Evolutionary conservation across 192 early-diverging fungal species (phyloP).

Genomic region (Coemansia sp.): DNA sequence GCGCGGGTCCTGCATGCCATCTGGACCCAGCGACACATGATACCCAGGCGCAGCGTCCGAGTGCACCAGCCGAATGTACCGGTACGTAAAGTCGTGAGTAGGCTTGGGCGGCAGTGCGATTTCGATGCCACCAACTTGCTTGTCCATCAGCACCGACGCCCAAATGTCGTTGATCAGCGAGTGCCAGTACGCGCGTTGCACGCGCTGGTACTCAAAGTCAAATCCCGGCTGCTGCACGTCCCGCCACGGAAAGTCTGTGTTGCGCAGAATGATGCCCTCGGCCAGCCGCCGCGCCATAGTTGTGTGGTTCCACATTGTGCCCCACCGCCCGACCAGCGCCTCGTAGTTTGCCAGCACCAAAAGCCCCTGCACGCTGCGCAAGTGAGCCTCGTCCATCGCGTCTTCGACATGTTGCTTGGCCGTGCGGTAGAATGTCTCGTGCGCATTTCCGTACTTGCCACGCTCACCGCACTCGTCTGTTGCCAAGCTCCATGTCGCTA

Average conservation of each 20-base stretch:
- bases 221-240: conserved; percentile 39
- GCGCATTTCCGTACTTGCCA: conserved; percentile 29
- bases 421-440: conserved; percentile 43
- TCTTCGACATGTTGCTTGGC: conserved; percentile 52
- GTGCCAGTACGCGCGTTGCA: conserved; percentile 55
- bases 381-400: conserved; percentile 51
- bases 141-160: conserved; percentile 52
- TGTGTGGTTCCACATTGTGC: conserved; percentile 56
- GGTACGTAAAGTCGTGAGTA: conserved; percentile 47
- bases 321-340: conserved; percentile 52
- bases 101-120: conserved; percentile 40
- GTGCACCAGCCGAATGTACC: conserved; percentile 21
- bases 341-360: conserved; percentile 53
- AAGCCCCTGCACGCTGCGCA: conserved; percentile 52
- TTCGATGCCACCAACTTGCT: conserved; percentile 45
- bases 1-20: conserved; percentile 30
- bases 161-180: conserved; percentile 54
- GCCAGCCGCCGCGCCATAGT: conserved; percentile 50
- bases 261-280: conserved; percentile 46
- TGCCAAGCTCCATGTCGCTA: conserved; percentile 49
- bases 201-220: conserved; percentile 54
- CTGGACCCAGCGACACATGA: conserved; percentile 23
- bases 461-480: conserved; percentile 23
- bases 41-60: conserved; percentile 33
- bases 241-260: conserved; percentile 51